Percentiles rank a stretch among this genome's conserved stretches.
These are phyloP conservation scores for Thyridium curvatum DNA, from an alignment of 2,329 filamentous ascomycete species.

Conservation along the genomic window DNA sequence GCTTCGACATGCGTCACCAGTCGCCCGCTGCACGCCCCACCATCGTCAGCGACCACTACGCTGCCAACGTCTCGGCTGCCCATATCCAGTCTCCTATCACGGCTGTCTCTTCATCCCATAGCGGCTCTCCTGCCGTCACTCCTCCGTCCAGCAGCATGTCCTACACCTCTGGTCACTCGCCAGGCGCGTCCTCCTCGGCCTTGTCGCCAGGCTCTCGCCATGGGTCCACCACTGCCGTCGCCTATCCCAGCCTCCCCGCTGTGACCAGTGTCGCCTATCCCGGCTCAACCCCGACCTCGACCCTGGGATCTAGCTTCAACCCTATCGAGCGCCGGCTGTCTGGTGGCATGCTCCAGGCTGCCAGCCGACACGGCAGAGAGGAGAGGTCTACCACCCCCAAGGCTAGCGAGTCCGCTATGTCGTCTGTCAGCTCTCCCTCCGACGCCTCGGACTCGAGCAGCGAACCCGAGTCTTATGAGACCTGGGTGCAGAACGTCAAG, in stretches of 20 bases:
- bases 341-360: slow-evolving; percentile 60
- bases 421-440: slow-evolving; percentile 47
- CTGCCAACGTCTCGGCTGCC: slow-evolving; percentile 37
- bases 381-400: slow-evolving; percentile 37
- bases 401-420: slow-evolving; percentile 30
- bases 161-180: slow-evolving; percentile 72
- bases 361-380: slow-evolving; percentile 37
- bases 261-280: slow-evolving; percentile 60
- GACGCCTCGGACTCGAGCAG: slow-evolving; percentile 48
- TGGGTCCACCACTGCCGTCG: slow-evolving; percentile 51
- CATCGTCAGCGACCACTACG: slow-evolving; percentile 21
- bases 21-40: slow-evolving; percentile 21
- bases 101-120: slow-evolving; percentile 48
- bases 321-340: slow-evolving; percentile 58
- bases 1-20: slow-evolving; percentile 49
- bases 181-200: slow-evolving; percentile 62
- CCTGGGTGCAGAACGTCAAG: slow-evolving; percentile 61
- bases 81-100: slow-evolving; percentile 56
- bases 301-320: slow-evolving; percentile 63
- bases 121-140: slow-evolving; percentile 69
- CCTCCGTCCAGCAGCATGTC: slow-evolving; percentile 71
- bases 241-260: slow-evolving; percentile 71
- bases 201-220: slow-evolving; percentile 63
- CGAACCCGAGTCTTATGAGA: slow-evolving; percentile 56
- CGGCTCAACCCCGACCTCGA: slow-evolving; percentile 62